A percentile compares a stretch with the other conserved stretches of the same genome.
Conservation (phyloP, 2,329 filamentous ascomycete species). For the Mariannaea sp. region DNA sequence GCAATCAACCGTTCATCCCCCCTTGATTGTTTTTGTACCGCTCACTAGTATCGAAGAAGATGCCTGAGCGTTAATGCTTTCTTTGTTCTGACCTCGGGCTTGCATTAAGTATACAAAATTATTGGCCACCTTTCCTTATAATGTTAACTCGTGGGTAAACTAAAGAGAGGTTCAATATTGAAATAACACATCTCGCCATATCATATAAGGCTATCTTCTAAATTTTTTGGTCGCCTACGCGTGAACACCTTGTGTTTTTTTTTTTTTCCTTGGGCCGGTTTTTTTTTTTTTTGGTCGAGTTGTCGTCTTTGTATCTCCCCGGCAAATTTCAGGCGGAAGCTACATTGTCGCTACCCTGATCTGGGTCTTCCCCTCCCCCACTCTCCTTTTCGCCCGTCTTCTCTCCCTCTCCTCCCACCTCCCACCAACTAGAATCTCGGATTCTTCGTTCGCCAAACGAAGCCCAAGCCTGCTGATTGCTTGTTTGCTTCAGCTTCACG, state of each 20-base stretch:
- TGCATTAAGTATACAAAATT: too few species aligned
- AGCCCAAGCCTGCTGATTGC: conserved; percentile 27
- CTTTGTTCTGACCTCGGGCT: too few species aligned
- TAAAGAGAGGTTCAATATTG: too few species aligned
- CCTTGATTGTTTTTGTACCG: too few species aligned
- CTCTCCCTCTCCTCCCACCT: conserved; percentile 34
- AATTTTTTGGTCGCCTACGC: too few species aligned
- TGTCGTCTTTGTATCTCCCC: conserved; percentile 3
- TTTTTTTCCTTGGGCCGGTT: conserved; percentile 3
- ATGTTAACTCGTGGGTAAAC: too few species aligned
- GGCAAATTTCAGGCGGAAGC: not conserved
- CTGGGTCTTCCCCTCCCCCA: conserved; percentile 36
- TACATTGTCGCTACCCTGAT: conserved; percentile 15
- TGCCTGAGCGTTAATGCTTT: too few species aligned
- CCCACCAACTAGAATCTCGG: conserved; percentile 33
- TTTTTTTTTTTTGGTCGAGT: not conserved
- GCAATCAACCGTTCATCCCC: too few species aligned
- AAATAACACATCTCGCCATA: too few species aligned
- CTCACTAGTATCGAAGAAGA: too few species aligned
- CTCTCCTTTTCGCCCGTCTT: conserved; percentile 31
- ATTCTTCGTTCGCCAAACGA: conserved; percentile 30
- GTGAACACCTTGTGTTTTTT: conserved; percentile 3
- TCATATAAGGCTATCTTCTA: too few species aligned
- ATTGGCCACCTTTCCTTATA: too few species aligned
- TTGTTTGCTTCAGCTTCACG: conserved; percentile 24